These are phyloP conservation scores for Kodamaea sp. DNA, from an alignment of 1,139 yeast species.

Conservation along the genomic window DNA sequence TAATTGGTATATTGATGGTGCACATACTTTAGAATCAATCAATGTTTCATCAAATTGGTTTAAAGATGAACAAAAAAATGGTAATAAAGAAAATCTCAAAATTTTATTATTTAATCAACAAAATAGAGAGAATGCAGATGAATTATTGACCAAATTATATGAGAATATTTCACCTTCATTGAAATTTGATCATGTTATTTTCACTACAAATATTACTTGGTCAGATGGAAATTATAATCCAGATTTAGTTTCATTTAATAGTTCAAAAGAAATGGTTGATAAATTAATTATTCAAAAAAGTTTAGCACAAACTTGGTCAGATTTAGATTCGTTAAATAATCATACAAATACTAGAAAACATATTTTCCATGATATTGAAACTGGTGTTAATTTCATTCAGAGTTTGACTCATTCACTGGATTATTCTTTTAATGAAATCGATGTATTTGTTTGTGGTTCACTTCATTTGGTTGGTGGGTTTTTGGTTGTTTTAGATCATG, in stretches of 20 bases:
- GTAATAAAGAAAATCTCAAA: conserved; percentile 18
- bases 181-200: conserved; percentile 69
- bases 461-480: conserved; percentile 93
- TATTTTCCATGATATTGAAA: conserved; percentile 73
- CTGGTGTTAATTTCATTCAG: conserved; percentile 56
- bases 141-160: conserved; percentile 54
- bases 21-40: conserved; percentile 88
- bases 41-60: conserved; percentile 82
- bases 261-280: conserved; percentile 68
- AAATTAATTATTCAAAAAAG: conserved; percentile 75
- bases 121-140: conserved; percentile 73
- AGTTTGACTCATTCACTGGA: conserved; percentile 31
- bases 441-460: conserved; percentile 92
- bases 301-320: conserved; percentile 66
- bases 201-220: conserved; percentile 93
- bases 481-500: conserved; percentile 70
- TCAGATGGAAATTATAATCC: conserved; percentile 73
- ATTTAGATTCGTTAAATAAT: conserved; percentile 40
- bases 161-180: conserved; percentile 32
- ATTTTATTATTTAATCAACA: conserved; percentile 89
- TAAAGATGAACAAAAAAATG: conserved; percentile 22
- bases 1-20: conserved; percentile 90
- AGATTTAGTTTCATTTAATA: conserved; percentile 82
- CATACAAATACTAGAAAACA: conserved; percentile 36
- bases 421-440: conserved; percentile 33